These are phyloP conservation scores for Paraurostyla sp. DNA, from an alignment of 73 alveolate species.

Conservation along the genomic window DNA sequence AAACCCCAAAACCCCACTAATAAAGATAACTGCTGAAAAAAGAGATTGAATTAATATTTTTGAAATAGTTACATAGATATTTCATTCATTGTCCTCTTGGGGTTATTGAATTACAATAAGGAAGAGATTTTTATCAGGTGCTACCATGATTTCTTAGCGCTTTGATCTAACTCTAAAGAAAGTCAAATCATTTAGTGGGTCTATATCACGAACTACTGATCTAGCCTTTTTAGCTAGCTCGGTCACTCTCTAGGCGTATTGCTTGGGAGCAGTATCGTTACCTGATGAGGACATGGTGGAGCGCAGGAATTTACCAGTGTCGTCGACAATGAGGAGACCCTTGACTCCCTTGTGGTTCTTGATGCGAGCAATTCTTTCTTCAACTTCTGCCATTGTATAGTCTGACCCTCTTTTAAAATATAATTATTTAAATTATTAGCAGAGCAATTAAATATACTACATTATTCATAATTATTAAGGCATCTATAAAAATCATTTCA, in stretches of 20 bases:
- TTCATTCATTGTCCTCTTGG: slow-evolving; percentile 68
- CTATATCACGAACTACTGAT: slow-evolving; percentile 87
- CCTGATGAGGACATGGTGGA: slow-evolving; percentile 79
- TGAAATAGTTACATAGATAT: too few species aligned
- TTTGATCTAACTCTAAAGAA: slow-evolving; percentile 96
- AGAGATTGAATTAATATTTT: too few species aligned
- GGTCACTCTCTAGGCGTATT: slow-evolving; percentile 82
- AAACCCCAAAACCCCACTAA: too few species aligned
- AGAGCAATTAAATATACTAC: too few species aligned
- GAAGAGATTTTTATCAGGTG: slow-evolving; percentile 96
- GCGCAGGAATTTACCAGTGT: slow-evolving; percentile 83
- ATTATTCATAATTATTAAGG: too few species aligned
- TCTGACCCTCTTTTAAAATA: slow-evolving; percentile 35
- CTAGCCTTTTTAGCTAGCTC: slow-evolving; percentile 89
- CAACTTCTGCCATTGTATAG: slow-evolving; percentile 79
- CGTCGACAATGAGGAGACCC: slow-evolving; percentile 87
- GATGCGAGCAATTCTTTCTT: slow-evolving; percentile 86
- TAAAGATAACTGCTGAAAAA: too few species aligned
- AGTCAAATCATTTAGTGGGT: slow-evolving; percentile 94
- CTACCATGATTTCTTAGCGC: slow-evolving; percentile 96
- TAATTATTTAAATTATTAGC: background rate
- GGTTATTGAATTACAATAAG: slow-evolving; percentile 95
- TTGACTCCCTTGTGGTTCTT: slow-evolving; percentile 85
- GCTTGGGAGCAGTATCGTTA: slow-evolving; percentile 79
- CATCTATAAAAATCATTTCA: too few species aligned